A percentile compares a stretch with the other conserved stretches of the same genome.
Evolutionary conservation across 352 stramenopile species (phyloP).

Genomic region (Blastocystis sp.): DNA sequence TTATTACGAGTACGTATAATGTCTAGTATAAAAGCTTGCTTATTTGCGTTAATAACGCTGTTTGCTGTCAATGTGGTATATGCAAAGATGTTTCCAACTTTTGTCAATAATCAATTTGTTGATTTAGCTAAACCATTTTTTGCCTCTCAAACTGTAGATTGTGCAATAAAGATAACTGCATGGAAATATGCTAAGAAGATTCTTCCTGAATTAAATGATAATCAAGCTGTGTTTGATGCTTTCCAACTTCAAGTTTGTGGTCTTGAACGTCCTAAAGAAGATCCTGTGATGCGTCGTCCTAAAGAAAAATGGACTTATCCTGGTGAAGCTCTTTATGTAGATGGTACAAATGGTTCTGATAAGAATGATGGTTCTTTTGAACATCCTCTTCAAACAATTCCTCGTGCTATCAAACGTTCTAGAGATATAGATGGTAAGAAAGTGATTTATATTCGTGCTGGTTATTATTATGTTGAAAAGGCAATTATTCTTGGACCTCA

Average conservation of each 20-base stretch:
- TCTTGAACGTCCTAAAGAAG: constrained; percentile 18
- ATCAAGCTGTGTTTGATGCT: constrained; percentile 26
- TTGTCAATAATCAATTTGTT: too few relatives aligned
- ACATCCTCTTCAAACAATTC: constrained; percentile 17
- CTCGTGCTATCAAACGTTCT: not conserved
- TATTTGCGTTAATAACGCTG: too few relatives aligned
- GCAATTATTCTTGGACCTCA: constrained; percentile 12
- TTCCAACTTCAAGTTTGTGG: constrained; percentile 25
- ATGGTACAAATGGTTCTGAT: constrained; percentile 7
- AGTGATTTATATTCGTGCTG: constrained; percentile 12
- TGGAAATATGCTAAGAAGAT: constrained; percentile 33
- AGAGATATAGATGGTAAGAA: constrained; percentile 7
- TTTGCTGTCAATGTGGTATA: too few relatives aligned
- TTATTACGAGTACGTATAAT: too few relatives aligned
- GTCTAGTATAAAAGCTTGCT: too few relatives aligned
- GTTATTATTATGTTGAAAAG: constrained; percentile 29
- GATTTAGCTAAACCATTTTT: constrained; percentile 25
- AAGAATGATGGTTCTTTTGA: constrained; percentile 13
- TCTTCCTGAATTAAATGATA: constrained; percentile 7
- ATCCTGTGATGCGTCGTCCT: not conserved
- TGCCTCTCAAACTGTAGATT: constrained; percentile 27
- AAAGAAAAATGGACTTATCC: constrained; percentile 18
- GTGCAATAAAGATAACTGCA: constrained; percentile 33
- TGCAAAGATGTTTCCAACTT: too few relatives aligned
- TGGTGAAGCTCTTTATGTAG: constrained; percentile 18